Base-by-base conservation (phyloP, 768 basidiomycete species). In the Suillus ampliporus region DNA sequence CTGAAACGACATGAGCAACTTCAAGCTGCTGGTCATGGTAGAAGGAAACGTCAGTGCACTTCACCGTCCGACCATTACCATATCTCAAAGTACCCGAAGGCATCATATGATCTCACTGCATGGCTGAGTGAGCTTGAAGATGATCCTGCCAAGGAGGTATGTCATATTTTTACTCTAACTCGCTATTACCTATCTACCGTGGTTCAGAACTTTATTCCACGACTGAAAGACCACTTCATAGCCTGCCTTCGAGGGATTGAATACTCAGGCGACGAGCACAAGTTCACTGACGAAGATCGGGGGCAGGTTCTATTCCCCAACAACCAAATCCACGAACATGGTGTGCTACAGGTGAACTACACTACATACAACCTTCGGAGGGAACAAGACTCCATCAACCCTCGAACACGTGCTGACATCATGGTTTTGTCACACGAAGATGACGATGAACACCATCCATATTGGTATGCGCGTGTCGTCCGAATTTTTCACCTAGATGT, bases 381-480 rank as follows among this genome's bases (percentile, higher is more conserved):
- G 3, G 63, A 59, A 23, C 65, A 69, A 48, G 75, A 77, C 51
- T 64, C 69, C 0, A 56, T 77, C 23, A 77, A 75, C 53, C 72
- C 76, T 13, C 58, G 60, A 2, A 71, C 69, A 2, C 70, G 76
- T 6, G 44, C 71, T 11, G 68, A 80, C 50, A 66, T 83, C 41
- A 79, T 82, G 74, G 65, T 78, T 11, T 65, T 72, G 0, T 60
- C 73, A 10, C 64, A 66, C 1, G 71, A 76, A 34, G 76, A 81
- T 50, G 35, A 56, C 5, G 58, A 70, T 28, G 48, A 44, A 23
- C 37, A 54, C 9, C 77, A 82, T 44, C 78, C 76, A 0, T 81
- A 72, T 58, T 78, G 74, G 76, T 82, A 82, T 68, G 78, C 74
- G 0, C 67, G 69, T 5, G 64, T 80, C 13, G 53, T 79, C 17